Conservation (phyloP, 1,284 basidiomycete species). For the Gymnopus androsaceus region DNA sequence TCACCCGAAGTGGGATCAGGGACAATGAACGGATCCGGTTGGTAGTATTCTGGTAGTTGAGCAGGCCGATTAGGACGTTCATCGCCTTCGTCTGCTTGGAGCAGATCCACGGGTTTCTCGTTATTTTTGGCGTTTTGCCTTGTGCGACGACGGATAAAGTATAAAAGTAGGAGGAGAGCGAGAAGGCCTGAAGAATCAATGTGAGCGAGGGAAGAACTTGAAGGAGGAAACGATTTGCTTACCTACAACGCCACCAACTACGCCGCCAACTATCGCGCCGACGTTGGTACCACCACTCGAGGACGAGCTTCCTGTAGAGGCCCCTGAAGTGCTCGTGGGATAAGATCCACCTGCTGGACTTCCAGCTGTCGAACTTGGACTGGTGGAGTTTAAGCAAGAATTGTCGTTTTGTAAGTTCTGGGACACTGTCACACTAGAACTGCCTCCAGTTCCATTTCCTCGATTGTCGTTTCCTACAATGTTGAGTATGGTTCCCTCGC, state of each 20-base stretch:
- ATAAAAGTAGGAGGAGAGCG: conserved; percentile 47
- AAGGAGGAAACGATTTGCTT: too few species aligned
- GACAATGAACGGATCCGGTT: conserved; percentile 72
- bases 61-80: conserved; percentile 32
- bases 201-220: too few species aligned
- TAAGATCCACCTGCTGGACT: conserved; percentile 74
- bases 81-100: conserved; percentile 63
- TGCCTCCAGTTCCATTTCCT: conserved; percentile 70
- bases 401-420: conserved; percentile 46
- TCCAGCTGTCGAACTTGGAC: conserved; percentile 76
- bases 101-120: conserved; percentile 62
- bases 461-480: conserved; percentile 66
- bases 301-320: conserved; percentile 25
- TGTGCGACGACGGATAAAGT: conserved; percentile 51
- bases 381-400: conserved; percentile 55
- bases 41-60: conserved; percentile 65
- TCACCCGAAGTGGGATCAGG: conserved; percentile 56
- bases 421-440: conserved; percentile 54
- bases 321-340: conserved; percentile 49
- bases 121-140: conserved; percentile 37
- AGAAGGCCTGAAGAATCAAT: too few species aligned
- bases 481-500: conserved; percentile 63
- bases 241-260: conserved; percentile 63
- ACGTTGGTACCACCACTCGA: conserved; percentile 42
- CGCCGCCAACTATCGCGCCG: conserved; percentile 71